Base-by-base conservation (phyloP, 2,329 filamentous ascomycete genomes). In the Aspergillus tamarii region DNA sequence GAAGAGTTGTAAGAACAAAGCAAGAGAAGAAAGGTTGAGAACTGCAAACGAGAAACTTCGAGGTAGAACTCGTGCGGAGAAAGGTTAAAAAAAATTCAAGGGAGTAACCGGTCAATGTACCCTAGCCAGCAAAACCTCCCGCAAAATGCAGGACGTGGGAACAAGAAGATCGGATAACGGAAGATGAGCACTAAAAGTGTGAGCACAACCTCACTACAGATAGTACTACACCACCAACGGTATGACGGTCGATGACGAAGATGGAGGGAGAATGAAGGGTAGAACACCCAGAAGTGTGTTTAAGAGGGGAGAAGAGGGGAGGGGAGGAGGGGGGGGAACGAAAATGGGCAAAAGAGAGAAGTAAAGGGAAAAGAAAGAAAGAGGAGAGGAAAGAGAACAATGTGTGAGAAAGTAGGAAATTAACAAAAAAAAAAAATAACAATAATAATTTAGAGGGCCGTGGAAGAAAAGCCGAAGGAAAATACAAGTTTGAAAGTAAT, bases 191-290 rank as follows among this genome's bases (percentile, higher is more conserved):
- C 60, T 67, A 52, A 65, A 66, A 65, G 66, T 66, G 65, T 62
- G 64, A 67, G 60, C 64, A 71, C 64, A 32, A 69, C 57, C 61
- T 65, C 64, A 66, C 64, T 68, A 60, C 66, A 69, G 65, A 70
- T 64, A 69, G 68, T 34, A 30, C 61, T 64, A 63, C 64, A 61
- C 66, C 64, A 64, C 60, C 65, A 66, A 65, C 64, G 56, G 64
- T 59, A 61, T 59, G 36, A 63, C 55, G 57, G 60, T 67, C 59
- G 52, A 57, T 52, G 48, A 52, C 21, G 48, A 61, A 60, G 59
- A 61, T 56, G 63, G 64, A 59, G 63, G 54, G 66, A 62, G 62
- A 68, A 64, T 62, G 54, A 61, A 70, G 63, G 63, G 67, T 65
- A 64, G 67, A 67, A 67, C 60, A 61, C 66, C 57, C 64, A 67